Evolutionary conservation across 495 filamentous ascomycete species (phyloP).

Genomic region (Wilcoxina mikolae): DNA sequence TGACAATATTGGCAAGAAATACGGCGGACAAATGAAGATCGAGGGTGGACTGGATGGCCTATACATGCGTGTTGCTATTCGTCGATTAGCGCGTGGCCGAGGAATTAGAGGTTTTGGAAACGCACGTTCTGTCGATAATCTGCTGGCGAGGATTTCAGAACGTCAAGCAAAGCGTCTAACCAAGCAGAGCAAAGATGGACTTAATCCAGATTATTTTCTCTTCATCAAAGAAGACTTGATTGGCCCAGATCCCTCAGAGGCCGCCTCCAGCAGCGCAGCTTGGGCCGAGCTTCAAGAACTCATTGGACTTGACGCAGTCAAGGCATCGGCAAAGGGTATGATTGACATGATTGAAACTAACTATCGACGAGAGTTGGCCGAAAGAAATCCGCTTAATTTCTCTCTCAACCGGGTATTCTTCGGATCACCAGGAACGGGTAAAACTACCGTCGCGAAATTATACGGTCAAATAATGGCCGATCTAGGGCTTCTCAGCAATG

Average conservation of each 20-base stretch:
- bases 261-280: constrained; percentile 33
- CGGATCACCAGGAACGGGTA: constrained; percentile 59
- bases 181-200: constrained; percentile 28
- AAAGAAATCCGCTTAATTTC: constrained; percentile 36
- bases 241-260: constrained; percentile 42
- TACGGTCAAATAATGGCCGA: constrained; percentile 52
- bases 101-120: constrained; percentile 48
- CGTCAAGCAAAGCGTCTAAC: constrained; percentile 42
- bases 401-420: constrained; percentile 58
- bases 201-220: constrained; percentile 26
- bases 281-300: constrained; percentile 44
- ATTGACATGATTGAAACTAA: constrained; percentile 40
- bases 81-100: constrained; percentile 40
- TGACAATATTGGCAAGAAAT: constrained; percentile 36
- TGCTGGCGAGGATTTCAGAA: constrained; percentile 35
- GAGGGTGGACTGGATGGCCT: constrained; percentile 43
- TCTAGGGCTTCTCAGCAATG: constrained; percentile 45
- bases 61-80: constrained; percentile 42
- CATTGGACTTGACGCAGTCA: constrained; percentile 44
- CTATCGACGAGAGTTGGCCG: constrained; percentile 40
- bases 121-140: constrained; percentile 45
- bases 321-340: constrained; percentile 38
- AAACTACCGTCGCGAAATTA: constrained; percentile 61
- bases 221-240: constrained; percentile 44
- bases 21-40: constrained; percentile 35